Evolutionary conservation across 2,329 filamentous ascomycete genomes (phyloP).

Genomic region (Colletotrichum euphorbiae): DNA sequence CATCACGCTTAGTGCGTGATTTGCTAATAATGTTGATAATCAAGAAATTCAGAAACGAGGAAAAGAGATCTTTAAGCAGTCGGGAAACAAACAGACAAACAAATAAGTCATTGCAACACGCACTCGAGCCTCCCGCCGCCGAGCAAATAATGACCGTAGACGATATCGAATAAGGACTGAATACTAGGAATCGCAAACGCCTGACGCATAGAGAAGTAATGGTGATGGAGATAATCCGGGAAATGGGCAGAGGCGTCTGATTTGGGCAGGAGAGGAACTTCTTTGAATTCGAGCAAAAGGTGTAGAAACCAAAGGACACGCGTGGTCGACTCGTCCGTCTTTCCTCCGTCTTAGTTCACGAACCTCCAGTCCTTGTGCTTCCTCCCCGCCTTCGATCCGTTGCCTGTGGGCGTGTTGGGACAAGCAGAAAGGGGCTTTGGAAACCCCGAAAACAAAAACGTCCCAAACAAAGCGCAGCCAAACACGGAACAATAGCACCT

Average conservation of each 20-base stretch:
- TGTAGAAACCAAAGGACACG: constrained; percentile 15
- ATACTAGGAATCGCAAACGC: constrained; percentile 9
- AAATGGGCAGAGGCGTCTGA: neutral
- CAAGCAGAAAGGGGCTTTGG: constrained; percentile 11
- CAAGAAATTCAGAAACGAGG: neutral
- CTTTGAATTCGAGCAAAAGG: constrained; percentile 37
- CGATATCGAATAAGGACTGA: neutral
- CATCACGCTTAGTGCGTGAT: neutral
- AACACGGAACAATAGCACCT: constrained; percentile 23
- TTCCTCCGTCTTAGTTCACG: constrained; percentile 1
- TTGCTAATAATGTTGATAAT: neutral
- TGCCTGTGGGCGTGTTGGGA: constrained; percentile 15
- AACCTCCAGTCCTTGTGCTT: neutral
- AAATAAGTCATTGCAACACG: neutral
- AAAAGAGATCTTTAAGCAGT: constrained; percentile 12
- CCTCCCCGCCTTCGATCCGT: constrained; percentile 4
- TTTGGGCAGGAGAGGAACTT: constrained; percentile 31
- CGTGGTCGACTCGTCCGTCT: constrained; percentile 16
- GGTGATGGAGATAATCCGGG: neutral
- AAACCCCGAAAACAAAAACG: constrained; percentile 5
- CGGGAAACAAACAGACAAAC: neutral
- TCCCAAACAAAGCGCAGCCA: constrained; percentile 22
- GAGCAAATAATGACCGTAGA: neutral
- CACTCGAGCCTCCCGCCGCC: neutral
- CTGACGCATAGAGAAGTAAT: neutral